Conservation (phyloP, 805 yeast species). For the Ogataea corticis region DNA sequence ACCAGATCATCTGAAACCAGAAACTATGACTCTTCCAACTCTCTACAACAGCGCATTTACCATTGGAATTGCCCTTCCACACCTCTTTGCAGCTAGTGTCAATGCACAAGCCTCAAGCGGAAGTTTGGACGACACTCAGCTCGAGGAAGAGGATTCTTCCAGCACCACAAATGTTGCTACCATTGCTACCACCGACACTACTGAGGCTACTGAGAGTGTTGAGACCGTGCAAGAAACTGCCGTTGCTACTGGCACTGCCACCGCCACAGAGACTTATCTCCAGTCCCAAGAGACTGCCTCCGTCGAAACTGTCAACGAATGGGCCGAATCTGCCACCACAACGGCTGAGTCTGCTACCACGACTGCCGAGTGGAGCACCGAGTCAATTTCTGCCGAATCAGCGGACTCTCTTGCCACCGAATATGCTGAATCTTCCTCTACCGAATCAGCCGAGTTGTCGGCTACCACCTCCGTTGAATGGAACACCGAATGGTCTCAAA, state of each 20-base stretch:
- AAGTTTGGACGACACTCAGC: slow-evolving; percentile 18
- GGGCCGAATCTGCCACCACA: not conserved
- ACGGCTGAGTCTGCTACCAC: slow-evolving; percentile 7
- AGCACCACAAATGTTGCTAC: slow-evolving; percentile 8
- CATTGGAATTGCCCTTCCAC: slow-evolving; percentile 14
- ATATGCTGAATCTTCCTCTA: too few species aligned
- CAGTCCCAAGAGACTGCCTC: not conserved
- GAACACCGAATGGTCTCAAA: not conserved
- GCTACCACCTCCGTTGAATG: not conserved
- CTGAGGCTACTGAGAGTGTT: slow-evolving; percentile 6
- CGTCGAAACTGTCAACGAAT: not conserved
- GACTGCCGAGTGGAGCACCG: not conserved
- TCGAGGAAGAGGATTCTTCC: slow-evolving; percentile 5
- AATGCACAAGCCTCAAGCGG: slow-evolving; percentile 16
- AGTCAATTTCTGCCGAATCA: not conserved
- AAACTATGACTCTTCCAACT: slow-evolving; percentile 14
- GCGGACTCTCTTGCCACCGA: too few species aligned
- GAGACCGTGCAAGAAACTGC: too few species aligned
- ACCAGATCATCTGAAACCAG: not conserved
- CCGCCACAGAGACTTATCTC: not conserved
- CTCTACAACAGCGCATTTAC: slow-evolving; percentile 11
- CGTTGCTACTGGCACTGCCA: slow-evolving; percentile 9
- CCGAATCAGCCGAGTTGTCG: slow-evolving; percentile 3
- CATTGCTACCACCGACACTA: not conserved
- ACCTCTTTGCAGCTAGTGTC: slow-evolving; percentile 8